Evolutionary conservation across 192 early-diverging fungal species (phyloP), one percentile per base, ranked within the genome.

Genomic region (Umbelopsis sp.): DNA sequence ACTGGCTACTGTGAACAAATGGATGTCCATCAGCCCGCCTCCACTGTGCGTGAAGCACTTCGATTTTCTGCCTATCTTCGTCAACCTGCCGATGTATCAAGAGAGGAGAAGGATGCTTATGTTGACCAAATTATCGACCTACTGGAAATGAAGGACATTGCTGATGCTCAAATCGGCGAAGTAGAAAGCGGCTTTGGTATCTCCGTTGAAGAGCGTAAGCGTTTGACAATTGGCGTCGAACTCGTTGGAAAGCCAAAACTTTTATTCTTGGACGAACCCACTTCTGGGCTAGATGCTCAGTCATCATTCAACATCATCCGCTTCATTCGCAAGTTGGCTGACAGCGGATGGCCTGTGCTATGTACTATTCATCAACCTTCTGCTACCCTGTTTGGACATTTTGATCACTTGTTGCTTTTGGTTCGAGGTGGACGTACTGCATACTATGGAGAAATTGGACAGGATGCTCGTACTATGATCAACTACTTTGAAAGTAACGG

Each of bases 201-300:
- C 55, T 91, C 90, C n/a, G 87, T 94, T 15, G 94, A 93, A 55
- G 93, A 97, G 79, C 92, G 92, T 73, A 91, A 94, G 73, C 89
- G 94, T 15, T 81, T 97, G 35, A 92, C 91, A 13, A 93, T 97
- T 64, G 95, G 89, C 35, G 83, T 93, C 25, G 93, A 97, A 76
- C 82, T 97, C 35, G 88, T 95, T 7, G 84, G 92, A 15, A 83
- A 90, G 79, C 89, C 91, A 15, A 84, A 89, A 68, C 74, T 91
- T 30, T 83, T 97, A 44, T 93, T 97, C 81, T 82, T 96, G 71
- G 94, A 95, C 80, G 95, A 92, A 74, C 95, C 95, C 20, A 96
- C 93, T 0, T 92, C 91, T 23, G 95, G 95, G 16, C 78, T 92
- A 16, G 90, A 91, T 72, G 87, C 89, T 10, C 93, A 95, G 71